These are phyloP conservation scores for Penicillium sp. DNA, from an alignment of 2,329 filamentous ascomycete species.

Conservation along the genomic window DNA sequence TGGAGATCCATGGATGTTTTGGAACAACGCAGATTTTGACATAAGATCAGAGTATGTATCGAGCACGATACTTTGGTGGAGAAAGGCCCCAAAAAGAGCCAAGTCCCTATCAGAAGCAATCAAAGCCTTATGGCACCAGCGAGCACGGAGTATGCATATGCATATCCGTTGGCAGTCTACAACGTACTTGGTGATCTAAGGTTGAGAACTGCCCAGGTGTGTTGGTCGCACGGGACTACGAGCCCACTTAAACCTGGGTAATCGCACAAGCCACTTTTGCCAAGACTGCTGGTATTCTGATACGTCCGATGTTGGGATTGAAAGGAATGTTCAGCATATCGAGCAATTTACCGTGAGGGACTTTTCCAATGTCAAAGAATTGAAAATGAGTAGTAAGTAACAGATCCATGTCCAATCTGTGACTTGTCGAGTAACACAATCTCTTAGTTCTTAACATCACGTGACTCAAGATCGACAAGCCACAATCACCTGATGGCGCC, in stretches of 20 bases:
- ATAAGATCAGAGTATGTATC: not conserved
- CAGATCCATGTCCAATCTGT: not conserved
- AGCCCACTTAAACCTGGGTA: conserved; percentile 10
- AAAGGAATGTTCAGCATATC: not conserved
- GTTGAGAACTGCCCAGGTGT: not conserved
- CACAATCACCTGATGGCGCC: conserved; percentile 27
- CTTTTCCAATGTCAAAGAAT: not conserved
- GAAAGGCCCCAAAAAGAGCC: not conserved
- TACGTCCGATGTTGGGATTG: not conserved
- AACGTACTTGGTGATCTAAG: not conserved
- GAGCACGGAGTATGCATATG: not conserved
- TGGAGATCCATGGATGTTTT: not conserved
- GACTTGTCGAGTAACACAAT: not conserved
- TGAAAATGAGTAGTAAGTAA: not conserved
- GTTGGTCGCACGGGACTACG: conserved; percentile 27
- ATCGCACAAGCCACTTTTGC: conserved; percentile 16
- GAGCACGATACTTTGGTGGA: not conserved
- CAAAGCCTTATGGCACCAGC: not conserved
- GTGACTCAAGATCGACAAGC: conserved; percentile 26
- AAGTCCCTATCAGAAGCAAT: no score
- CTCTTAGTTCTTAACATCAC: not conserved
- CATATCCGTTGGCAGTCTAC: not conserved
- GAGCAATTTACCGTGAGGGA: not conserved
- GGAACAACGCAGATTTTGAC: not conserved
- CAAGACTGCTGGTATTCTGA: conserved; percentile 13